Evolutionary conservation across 192 early-diverging fungal species (phyloP).

Genomic region (Lobosporangium transversale): DNA sequence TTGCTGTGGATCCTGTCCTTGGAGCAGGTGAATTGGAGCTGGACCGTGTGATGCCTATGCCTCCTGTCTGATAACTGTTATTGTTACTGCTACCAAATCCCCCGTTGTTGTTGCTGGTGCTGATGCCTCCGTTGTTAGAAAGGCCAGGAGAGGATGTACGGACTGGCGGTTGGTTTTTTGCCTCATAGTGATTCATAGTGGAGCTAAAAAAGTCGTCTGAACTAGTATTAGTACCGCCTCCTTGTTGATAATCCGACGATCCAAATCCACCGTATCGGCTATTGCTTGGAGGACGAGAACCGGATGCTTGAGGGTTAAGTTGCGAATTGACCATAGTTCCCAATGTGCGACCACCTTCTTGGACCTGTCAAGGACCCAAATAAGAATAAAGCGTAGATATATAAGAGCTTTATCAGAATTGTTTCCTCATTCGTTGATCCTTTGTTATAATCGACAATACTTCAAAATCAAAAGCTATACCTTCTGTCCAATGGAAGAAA

Average conservation of each 20-base stretch:
- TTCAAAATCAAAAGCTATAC: too few species aligned
- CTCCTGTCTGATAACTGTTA: slow-evolving; percentile 28
- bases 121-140: slow-evolving; percentile 10
- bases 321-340: slow-evolving; percentile 44
- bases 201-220: slow-evolving; percentile 55
- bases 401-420: too few species aligned
- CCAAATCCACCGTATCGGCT: slow-evolving; percentile 39
- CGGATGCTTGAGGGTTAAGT: slow-evolving; percentile 32
- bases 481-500: slow-evolving; percentile 65
- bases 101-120: slow-evolving; percentile 5
- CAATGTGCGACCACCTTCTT: slow-evolving; percentile 46
- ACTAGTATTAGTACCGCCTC: slow-evolving; percentile 19
- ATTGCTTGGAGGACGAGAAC: slow-evolving; percentile 18
- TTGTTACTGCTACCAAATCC: slow-evolving; percentile 2
- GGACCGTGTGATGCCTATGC: slow-evolving; percentile 43
- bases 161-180: slow-evolving; percentile 44
- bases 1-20: slow-evolving; percentile 28
- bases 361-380: too few species aligned
- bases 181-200: slow-evolving; percentile 58
- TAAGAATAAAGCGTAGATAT: too few species aligned
- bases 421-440: too few species aligned
- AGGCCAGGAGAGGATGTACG: slow-evolving; percentile 32
- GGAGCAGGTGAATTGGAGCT: slow-evolving; percentile 45
- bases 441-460: too few species aligned
- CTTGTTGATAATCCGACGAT: slow-evolving; percentile 39